Evolutionary conservation across 768 basidiomycete species (phyloP), one percentile per base, ranked within the genome.

Genomic region (Leucocoprinus leucothites): DNA sequence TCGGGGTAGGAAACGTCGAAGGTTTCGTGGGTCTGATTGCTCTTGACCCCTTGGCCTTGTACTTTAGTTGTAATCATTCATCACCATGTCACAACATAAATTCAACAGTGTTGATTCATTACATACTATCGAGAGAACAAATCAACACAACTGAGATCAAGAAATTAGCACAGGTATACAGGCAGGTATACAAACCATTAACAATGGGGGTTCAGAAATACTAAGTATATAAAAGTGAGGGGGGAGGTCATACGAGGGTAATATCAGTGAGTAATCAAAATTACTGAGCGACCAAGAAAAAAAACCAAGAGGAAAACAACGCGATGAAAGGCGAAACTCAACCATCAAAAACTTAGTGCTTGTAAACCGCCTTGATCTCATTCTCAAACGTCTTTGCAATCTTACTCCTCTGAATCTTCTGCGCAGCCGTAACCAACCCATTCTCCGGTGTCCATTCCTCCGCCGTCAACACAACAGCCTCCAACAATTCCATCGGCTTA

Each of bases 381-480:
- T 62, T 59, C 52, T 60, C 68, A 58, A 73, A 73, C 34, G 65
- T 52, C 61, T 68, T 69, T 8, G 69, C 68, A 61, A 73, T 71
- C 63, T 63, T 69, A 31, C 61, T 56, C 36, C 71, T 62, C 60
- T 73, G 71, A 51, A 73, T 70, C 64, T 73, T 73, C 61, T 73
- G 71, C 9, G 71, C 71, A 49, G 71, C 71, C 2, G 94, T 95
- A 45, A 94, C 84, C 36, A 95, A 76, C 36, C 91, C 94, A 57
- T 68, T 90, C 76, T 95, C 89, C 0, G 94, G 91, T 5, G 92
- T 94, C 94, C 94, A 95, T 71, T 94, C 92, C 3, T 94, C 89
- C 25, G 86, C 65, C 5, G 87, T 87, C 63, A 96, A 69, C 18
- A 96, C 79, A 24, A 94, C 87, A 21, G 77, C 84, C 65, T 88